Base-by-base conservation (phyloP, 2,329 filamentous ascomycete species). In the Diatrype stigma region DNA sequence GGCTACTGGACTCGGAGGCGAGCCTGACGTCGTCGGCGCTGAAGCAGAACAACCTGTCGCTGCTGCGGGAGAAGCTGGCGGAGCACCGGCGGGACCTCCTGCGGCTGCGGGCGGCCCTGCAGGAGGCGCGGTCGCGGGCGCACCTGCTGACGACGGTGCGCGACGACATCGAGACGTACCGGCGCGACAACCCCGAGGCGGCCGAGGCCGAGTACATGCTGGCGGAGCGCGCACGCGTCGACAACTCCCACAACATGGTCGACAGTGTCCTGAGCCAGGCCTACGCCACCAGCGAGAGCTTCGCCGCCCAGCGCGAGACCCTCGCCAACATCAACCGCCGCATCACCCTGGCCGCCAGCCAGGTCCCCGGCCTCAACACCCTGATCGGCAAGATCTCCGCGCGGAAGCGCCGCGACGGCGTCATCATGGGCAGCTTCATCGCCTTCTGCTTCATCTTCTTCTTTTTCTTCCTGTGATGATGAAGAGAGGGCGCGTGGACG, bases 201-300 rank as follows among this genome's bases (percentile, higher is more conserved):
- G 88, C 86, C 49, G 94, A 97, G 73, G 90, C 90, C 45, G 93
- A 99, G 54, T 99, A 97, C 75, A 96, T 99, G 92, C 80, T 99
- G 26, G 87, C 89, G 62, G 94, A 99, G 78, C 82, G 94, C 47
- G 76, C 78, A 55, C 82, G 89, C 57, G 84, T 99, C 65, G 94
- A 99, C 66, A 87, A 90, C 67, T 95, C 89, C 64, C 88, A 97
- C 71, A 87, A 84, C 60, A 85, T 96, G 77, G 87, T 90, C 45
- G 94, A 99, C 69, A 88, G 83, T 56, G 91, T 99, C 32, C 78
- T 99, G 53, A 92, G 87, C 66, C 94, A 97, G 75, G 94, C 94
- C 7, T 99, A 99, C 72, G 92, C 93, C 11, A 90, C 97, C 48
- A 95, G 96, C 67, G 91, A 97, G 73, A 92, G 79, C 69, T 97